Base-by-base conservation (phyloP, 345 rosid genomes). In the Mallotus nudiflorus region DNA sequence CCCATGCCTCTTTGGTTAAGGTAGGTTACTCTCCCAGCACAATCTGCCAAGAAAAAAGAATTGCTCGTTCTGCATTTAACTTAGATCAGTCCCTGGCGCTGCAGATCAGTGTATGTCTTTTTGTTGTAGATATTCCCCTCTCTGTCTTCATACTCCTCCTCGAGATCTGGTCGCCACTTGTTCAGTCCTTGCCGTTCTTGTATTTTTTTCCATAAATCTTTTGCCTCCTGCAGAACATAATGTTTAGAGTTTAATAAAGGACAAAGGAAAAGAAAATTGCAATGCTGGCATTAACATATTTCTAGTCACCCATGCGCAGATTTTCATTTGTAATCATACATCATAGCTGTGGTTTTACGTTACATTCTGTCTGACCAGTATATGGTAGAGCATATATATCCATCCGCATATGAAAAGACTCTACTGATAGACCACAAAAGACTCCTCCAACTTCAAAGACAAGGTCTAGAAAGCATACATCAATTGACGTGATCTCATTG, bases 121-220 rank as follows among this genome's bases (percentile, higher is more conserved):
- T 88, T 96, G 89, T 96, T 96, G 79, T 96, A 96, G 40, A 92
- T 96, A 83, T 96, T 96, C 9, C 99, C 99, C 77, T 96, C 99
- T 75, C 74, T 87, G 74, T 96, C 99, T 76, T 96, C 99, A n/a
- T 92, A 96, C 67, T 96, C 99, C 80, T 96, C 99, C 81, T 96
- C 99, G 6, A 96, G 96, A 65, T 96, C 99, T 0, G 99, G 99
- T 10, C 98, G 91, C 99, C 99, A 96, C 77, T 96, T 92, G 74
- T 87, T 91, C 80, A 83, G 66, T 66, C 99, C 99, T 77, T 88
- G 93, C 76, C 90, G 79, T 69, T 85, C 91, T 73, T 89, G 97
- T 68, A 95, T 95, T 78, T 52, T 89, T 78, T 89, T 91, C 99
- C 99, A 95, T 53, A 95, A 74, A n/a, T 87, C 94, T 67, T 90